Evolutionary conservation across 805 yeast genomes (phyloP).

Genomic region (Saturnispora kantuleensis): DNA sequence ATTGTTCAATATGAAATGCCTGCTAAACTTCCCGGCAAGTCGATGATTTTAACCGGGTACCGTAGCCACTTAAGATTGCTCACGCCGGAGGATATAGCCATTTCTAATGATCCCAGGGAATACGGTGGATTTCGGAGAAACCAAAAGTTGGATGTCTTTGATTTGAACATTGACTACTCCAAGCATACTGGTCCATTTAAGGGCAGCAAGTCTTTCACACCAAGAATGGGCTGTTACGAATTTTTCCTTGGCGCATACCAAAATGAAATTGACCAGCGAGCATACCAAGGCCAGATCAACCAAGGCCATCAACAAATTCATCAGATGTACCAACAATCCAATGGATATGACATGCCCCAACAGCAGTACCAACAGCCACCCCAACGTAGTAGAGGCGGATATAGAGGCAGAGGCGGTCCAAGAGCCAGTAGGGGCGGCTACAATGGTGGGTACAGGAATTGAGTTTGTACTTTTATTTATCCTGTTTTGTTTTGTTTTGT

Average conservation of each 20-base stretch:
- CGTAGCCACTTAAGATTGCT: constrained; percentile 53
- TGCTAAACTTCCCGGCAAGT: constrained; percentile 50
- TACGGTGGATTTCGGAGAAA: constrained; percentile 14
- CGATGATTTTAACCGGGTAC: constrained; percentile 76
- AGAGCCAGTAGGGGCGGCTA: constrained; percentile 7
- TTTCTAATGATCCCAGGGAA: constrained; percentile 38
- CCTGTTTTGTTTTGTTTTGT: no score
- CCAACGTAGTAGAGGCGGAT: constrained; percentile 6
- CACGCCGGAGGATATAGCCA: constrained; percentile 59
- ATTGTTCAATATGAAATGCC: constrained; percentile 54
- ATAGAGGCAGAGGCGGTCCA: constrained; percentile 7
- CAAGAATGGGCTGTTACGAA: constrained; percentile 43
- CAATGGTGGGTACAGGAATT: not conserved
- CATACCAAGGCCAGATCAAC: not conserved
- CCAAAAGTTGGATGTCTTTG: constrained; percentile 17
- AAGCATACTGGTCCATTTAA: constrained; percentile 44
- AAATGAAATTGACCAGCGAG: constrained; percentile 17
- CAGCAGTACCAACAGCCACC: constrained; percentile 8
- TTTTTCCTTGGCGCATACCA: constrained; percentile 30
- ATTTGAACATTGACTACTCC: constrained; percentile 25
- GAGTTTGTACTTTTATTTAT: not conserved
- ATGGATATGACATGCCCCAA: constrained; percentile 11
- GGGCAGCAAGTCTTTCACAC: constrained; percentile 31
- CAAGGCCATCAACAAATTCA: constrained; percentile 18
- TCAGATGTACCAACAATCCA: constrained; percentile 16